Base-by-base conservation (phyloP, 1,139 yeast species). In the Yamadazyma conglobata region DNA sequence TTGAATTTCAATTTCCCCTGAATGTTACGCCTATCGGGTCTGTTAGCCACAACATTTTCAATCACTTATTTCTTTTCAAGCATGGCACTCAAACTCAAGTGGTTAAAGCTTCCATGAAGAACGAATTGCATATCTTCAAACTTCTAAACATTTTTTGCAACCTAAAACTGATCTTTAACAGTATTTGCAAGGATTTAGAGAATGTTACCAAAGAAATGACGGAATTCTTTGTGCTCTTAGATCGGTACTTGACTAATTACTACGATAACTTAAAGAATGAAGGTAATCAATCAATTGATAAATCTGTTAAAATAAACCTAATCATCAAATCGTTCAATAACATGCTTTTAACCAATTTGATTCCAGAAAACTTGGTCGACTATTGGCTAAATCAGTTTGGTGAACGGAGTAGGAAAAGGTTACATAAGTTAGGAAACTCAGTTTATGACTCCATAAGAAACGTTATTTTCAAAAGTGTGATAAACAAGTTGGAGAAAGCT, bases 391-490 rank as follows among this genome's bases (percentile, higher is more conserved):
- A 68, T 40, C 73, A 67, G 35, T 60, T 84, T 23, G 88, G 86
- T 2, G 91, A 84, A 39, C 60, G 85, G 38, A 88, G 87, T 9
- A 54, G 76, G 25, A 78, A 75, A 40, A 65, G 74, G 43, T 73
- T 89, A 73, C 56, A 58, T 8, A 72, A 70, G 34, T 38, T 70
- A 14, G 81, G 83, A 0, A 60, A 64, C 25, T 47, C 64, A 0
- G 58, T 68, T 4, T 79, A 73, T 47, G 85, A 79, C 22, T 50
- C 52, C 24, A 52, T 68, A 1, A 55, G 78, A 31, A 67, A 70
- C 37, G 47, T 58, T 1, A 41, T 75, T 2, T 74, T 73, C 40
- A 67, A 72, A 28, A 69, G 70, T 34, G 40, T 81, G 12, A 60
- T 82, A 1, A 77, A 84, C 1, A 70, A 60, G 5, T 35, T 73